Evolutionary conservation across 768 basidiomycete genomes (phyloP), one percentile per base, ranked within the genome.

Genomic region (Leccinum pellstonianum): DNA sequence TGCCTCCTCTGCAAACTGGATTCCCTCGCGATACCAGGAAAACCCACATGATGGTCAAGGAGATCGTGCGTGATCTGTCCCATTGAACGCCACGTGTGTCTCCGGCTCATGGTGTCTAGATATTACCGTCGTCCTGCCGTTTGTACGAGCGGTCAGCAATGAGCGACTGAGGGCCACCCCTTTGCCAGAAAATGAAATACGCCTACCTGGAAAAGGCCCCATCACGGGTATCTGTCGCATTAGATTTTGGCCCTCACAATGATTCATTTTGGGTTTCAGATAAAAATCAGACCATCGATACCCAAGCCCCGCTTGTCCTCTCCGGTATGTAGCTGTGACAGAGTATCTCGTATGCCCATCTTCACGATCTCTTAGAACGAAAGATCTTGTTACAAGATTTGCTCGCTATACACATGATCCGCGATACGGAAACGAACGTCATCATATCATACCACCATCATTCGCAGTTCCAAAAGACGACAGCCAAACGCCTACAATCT

Each of bases 11-110:
- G 57, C 77, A 17, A 77, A 78, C 57, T 75, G 76, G 71, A 79
- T 78, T 50, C 77, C 79, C 2, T 75, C 77, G 0, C 75, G 78
- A 31, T 80, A 77, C 55, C 77, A 79, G 60, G 79, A 79, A 57
- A 62, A 73, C 31, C 60, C 67, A 12, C 59, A 59, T 1, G 52
- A 47, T 3, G 65, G 56, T 3, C 10, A 63, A 48, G 76, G 73
- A 52, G 79, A 80, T 56, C 79, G 79, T 80, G 54, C 57, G 79
- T 69, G 35, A 49, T 56, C 35, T 33, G 19, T 59, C 51, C 59
- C 61, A 2, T 46, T 46, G 43, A 62, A 54, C 38, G 58, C 48
- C 8, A 3, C 29, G n/a, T 33, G 5, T 46, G 10, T 51, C 9
- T 33, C 15, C 11, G 2, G 14, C 62, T 66, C 29, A 62, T 46